Conservation (phyloP, 2,329 filamentous ascomycete species). For the Cercospora zeae-maydis region DNA sequence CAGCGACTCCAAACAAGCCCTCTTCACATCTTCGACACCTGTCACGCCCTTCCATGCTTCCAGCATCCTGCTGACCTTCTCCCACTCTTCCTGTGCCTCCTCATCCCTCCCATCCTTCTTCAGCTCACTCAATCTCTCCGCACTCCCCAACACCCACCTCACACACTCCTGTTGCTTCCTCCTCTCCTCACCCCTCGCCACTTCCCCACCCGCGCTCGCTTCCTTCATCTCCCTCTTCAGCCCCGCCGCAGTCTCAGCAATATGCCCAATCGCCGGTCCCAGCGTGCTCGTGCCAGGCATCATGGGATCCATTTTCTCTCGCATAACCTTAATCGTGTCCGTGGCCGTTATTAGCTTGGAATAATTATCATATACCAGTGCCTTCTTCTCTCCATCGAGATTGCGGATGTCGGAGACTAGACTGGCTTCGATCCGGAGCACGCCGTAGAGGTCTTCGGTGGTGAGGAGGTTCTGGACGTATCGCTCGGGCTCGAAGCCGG, state of each 20-base stretch:
- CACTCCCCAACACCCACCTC: conserved; percentile 59
- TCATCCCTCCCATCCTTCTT: conserved; percentile 58
- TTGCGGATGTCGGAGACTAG: conserved; percentile 76
- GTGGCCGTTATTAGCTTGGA: conserved; percentile 95
- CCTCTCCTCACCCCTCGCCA: conserved; percentile 37
- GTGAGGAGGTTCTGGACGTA: conserved; percentile 62
- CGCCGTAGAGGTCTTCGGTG: conserved; percentile 62
- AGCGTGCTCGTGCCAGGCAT: conserved; percentile 71
- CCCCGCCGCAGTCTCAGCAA: conserved; percentile 58
- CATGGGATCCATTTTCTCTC: conserved; percentile 74
- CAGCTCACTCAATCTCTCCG: conserved; percentile 56
- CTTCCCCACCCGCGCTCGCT: conserved; percentile 26
- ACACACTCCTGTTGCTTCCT: conserved; percentile 55
- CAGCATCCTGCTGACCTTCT: conserved; percentile 40
- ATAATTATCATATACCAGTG: conserved; percentile 97
- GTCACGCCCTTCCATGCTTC: conserved; percentile 45
- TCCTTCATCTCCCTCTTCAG: conserved; percentile 41
- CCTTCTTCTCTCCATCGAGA: conserved; percentile 93
- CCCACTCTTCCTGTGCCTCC: conserved; percentile 56
- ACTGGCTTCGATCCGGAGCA: conserved; percentile 67
- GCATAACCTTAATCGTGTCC: conserved; percentile 89
- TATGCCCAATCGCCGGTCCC: conserved; percentile 69
- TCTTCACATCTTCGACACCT: conserved; percentile 42
- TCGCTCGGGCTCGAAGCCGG: conserved; percentile 67
- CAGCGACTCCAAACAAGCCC: conserved; percentile 36